Evolutionary conservation across 805 yeast genomes (phyloP).

Genomic region (Blastobotrys robertii): DNA sequence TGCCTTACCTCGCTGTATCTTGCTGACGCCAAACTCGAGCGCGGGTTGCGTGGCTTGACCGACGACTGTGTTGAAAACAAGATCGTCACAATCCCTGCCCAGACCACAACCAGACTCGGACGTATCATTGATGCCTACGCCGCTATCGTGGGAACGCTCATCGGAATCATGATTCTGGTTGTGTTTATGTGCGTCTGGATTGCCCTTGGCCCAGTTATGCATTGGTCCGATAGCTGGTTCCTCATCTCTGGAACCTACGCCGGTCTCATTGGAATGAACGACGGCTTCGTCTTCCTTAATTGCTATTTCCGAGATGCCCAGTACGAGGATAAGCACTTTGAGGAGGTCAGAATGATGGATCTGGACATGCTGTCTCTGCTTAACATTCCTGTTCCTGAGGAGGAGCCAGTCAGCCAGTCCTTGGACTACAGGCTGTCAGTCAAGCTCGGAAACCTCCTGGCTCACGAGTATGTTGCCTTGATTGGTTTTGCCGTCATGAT

Average conservation of each 20-base stretch:
- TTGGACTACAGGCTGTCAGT: too few species aligned
- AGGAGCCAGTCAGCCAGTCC: too few species aligned
- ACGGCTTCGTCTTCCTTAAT: slow-evolving; percentile 35
- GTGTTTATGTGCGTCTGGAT: slow-evolving; percentile 32
- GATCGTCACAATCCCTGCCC: not conserved
- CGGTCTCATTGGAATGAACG: slow-evolving; percentile 35
- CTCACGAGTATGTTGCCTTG: not conserved
- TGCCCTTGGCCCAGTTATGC: slow-evolving; percentile 29
- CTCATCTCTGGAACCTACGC: slow-evolving; percentile 39
- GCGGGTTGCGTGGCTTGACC: not conserved
- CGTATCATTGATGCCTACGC: slow-evolving; percentile 31
- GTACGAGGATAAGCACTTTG: not conserved
- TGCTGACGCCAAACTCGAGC: not conserved
- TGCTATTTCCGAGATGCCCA: slow-evolving; percentile 24
- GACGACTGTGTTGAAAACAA: not conserved
- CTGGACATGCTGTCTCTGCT: not conserved
- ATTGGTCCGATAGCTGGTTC: slow-evolving; percentile 36
- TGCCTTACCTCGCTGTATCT: not conserved
- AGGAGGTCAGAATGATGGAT: not conserved
- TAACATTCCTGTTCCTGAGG: too few species aligned
- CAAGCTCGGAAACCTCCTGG: too few species aligned
- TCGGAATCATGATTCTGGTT: slow-evolving; percentile 30
- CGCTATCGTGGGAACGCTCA: slow-evolving; percentile 35
- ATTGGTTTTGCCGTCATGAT: not conserved
- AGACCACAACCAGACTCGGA: not conserved